phyloP scores from a whole-genome alignment of 352 stramenopile species.

The Blastocystis sp. region DNA sequence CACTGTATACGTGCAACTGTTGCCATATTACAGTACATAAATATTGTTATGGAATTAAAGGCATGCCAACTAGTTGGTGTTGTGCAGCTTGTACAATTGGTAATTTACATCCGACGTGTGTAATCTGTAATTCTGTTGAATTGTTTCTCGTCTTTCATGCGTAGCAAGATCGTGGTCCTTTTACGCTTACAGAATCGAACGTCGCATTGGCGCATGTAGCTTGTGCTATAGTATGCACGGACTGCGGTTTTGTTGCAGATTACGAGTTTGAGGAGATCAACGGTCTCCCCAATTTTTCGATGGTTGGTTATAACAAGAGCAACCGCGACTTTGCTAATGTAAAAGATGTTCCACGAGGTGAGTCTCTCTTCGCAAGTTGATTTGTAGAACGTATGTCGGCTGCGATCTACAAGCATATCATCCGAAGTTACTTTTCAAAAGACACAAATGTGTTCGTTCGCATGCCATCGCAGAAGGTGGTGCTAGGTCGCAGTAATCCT shows the following conservation, averaged over 20 bases:
- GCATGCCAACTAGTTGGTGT: not conserved
- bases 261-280: slow-evolving; percentile 6
- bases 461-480: not conserved
- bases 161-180: not conserved
- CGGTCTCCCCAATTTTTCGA: not conserved
- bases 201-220: not conserved
- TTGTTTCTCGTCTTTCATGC: not conserved
- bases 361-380: not conserved
- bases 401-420: not conserved
- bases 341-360: not conserved
- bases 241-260: slow-evolving; percentile 8
- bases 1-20: not conserved
- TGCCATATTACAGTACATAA: slow-evolving; percentile 3
- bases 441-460: not conserved
- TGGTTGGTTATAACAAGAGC: not conserved
- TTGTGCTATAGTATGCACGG: not conserved
- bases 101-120: not conserved
- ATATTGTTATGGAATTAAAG: slow-evolving; percentile 31
- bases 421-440: not conserved
- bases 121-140: not conserved
- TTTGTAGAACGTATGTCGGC: not conserved
- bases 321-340: not conserved
- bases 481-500: not conserved
- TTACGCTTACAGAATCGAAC: not conserved
- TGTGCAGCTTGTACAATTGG: not conserved